Evolutionary conservation across 306 rosid species (phyloP).

Genomic region (Datisca glomerata): DNA sequence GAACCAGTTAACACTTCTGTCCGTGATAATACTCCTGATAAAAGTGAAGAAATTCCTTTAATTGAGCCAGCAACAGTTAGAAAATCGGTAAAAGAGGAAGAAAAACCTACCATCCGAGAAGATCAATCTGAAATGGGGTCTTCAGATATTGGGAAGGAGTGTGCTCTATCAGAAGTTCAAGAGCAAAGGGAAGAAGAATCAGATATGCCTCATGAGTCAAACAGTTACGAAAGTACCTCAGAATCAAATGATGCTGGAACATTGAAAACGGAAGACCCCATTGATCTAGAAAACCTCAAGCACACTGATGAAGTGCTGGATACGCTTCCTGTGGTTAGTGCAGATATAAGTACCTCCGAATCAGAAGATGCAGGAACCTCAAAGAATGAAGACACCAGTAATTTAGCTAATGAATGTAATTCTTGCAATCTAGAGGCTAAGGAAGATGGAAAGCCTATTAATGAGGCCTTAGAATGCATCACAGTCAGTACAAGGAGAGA

Average conservation of each 20-base stretch:
- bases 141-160: background rate
- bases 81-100: background rate
- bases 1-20: background rate
- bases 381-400: background rate
- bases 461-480: background rate
- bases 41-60: background rate
- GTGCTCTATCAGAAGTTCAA: background rate
- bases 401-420: background rate
- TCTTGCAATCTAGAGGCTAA: background rate
- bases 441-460: background rate
- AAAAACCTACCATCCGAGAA: background rate
- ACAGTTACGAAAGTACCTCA: background rate
- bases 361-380: slow-evolving; percentile 1
- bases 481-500: background rate
- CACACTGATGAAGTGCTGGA: background rate
- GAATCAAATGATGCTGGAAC: background rate
- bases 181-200: background rate
- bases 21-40: background rate
- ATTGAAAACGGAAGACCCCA: background rate
- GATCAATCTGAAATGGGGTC: background rate
- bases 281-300: background rate
- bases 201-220: background rate
- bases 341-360: background rate
- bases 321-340: background rate
- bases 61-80: background rate